Percentiles rank a stretch among this genome's conserved stretches.
These are phyloP conservation scores for Lyophyllum shimeji DNA, from an alignment of 768 basidiomycete genomes.

Conservation along the genomic window DNA sequence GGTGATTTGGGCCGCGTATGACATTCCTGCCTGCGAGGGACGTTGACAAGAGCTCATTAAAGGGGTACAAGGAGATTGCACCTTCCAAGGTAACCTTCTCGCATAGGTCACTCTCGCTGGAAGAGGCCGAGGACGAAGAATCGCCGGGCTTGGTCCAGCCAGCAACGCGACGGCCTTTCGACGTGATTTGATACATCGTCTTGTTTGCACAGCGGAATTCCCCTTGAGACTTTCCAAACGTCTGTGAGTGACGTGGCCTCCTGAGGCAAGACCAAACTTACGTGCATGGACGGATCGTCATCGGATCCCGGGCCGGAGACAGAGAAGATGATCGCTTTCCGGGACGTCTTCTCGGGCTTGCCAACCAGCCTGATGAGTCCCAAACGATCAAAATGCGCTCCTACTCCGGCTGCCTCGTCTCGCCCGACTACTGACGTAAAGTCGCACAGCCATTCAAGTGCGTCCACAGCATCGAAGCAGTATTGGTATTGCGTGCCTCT, in stretches of 20 bases:
- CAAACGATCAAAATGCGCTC: constrained; percentile 76
- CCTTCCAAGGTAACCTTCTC: constrained; percentile 1
- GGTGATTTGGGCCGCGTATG: background rate
- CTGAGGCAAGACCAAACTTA: background rate
- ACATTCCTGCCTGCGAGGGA: background rate
- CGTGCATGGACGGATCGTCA: background rate
- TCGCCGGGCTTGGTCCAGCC: constrained; percentile 5
- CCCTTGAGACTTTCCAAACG: constrained; percentile 7
- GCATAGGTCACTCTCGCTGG: background rate
- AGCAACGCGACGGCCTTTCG: constrained; percentile 11
- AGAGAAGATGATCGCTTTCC: constrained; percentile 67
- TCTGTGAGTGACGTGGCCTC: background rate
- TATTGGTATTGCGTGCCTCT: constrained; percentile 20
- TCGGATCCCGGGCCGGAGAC: constrained; percentile 26
- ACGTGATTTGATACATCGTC: constrained; percentile 14
- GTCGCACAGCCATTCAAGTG: constrained; percentile 78
- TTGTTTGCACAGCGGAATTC: constrained; percentile 15
- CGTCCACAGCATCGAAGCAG: constrained; percentile 65
- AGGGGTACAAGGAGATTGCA: background rate
- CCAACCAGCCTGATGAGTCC: constrained; percentile 66
- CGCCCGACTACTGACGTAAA: constrained; percentile 74
- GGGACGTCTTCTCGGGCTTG: constrained; percentile 56
- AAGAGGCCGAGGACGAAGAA: background rate
- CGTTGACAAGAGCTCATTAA: background rate
- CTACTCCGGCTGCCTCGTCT: constrained; percentile 79